Evolutionary conservation across 2,329 filamentous ascomycete genomes (phyloP).

Genomic region (Aureobasidium sp.): DNA sequence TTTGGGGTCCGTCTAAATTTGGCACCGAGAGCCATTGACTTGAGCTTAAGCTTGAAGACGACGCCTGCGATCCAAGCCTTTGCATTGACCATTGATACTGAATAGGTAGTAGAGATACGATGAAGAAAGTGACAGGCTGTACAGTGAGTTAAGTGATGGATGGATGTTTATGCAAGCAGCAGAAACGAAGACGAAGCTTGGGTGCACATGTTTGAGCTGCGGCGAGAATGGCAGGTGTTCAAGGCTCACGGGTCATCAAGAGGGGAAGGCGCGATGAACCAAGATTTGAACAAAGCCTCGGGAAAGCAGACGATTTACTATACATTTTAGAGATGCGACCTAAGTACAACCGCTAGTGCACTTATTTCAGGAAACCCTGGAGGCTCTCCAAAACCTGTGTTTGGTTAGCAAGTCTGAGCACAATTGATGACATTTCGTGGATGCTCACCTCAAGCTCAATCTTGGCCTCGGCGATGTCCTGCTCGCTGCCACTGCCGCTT

Average conservation of each 20-base stretch:
- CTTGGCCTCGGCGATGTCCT: conserved; percentile 97
- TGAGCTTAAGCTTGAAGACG: conserved; percentile 3
- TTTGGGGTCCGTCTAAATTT: conserved; percentile 2
- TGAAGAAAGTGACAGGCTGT: not conserved
- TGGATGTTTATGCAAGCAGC: not conserved
- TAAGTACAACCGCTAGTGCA: conserved; percentile 31
- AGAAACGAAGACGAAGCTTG: not conserved
- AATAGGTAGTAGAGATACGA: not conserved
- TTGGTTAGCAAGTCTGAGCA: conserved; percentile 7
- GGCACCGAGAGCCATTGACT: not conserved
- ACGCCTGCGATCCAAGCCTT: not conserved
- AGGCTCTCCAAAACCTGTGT: conserved; percentile 74
- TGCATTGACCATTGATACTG: conserved; percentile 4
- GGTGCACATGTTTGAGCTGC: not conserved
- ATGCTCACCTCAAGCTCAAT: conserved; percentile 86
- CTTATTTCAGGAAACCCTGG: conserved; percentile 73
- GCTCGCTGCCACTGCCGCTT: conserved; percentile 82
- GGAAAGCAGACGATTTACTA: conserved; percentile 19
- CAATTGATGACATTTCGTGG: conserved; percentile 18
- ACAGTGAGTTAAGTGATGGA: not conserved
- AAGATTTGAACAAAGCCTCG: not conserved
- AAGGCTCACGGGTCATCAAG: not conserved
- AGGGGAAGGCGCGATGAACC: not conserved
- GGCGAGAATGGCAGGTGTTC: not conserved
- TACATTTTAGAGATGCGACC: conserved; percentile 6